These are phyloP conservation scores for Poa annua DNA, from an alignment of 176 grass and related monocot species.

Conservation along the genomic window DNA sequence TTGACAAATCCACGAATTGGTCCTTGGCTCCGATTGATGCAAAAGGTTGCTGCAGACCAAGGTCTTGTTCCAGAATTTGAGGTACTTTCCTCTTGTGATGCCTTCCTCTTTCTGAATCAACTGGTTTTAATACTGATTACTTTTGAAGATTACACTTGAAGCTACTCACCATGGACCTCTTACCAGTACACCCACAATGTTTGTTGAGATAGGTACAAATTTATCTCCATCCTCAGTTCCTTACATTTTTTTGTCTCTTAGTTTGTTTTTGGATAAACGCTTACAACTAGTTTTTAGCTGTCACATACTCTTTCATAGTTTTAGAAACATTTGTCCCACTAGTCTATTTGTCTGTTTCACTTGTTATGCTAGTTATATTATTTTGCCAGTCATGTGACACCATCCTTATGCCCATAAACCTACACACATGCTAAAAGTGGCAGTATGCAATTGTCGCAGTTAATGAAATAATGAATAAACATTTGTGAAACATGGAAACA, in stretches of 20 bases:
- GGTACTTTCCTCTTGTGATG: slow-evolving; percentile 43
- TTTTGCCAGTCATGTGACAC: background rate
- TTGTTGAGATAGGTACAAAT: slow-evolving; percentile 83
- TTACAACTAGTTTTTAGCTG: background rate
- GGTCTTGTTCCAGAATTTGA: slow-evolving; percentile 94
- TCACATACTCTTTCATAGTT: background rate
- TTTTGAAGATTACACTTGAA: slow-evolving; percentile 81
- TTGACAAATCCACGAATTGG: slow-evolving; percentile 80
- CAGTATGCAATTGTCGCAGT: background rate
- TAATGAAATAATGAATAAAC: background rate
- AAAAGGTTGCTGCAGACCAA: slow-evolving; percentile 62
- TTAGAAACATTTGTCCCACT: background rate
- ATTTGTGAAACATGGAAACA: background rate
- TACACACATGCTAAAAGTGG: background rate
- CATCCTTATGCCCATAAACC: slow-evolving; percentile 1
- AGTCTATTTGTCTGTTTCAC: background rate
- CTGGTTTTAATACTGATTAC: slow-evolving; percentile 27
- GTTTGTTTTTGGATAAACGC: background rate
- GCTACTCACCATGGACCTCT: slow-evolving; percentile 96
- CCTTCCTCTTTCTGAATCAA: background rate
- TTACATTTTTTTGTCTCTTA: background rate
- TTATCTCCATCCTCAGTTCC: slow-evolving; percentile 26
- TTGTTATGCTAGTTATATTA: background rate
- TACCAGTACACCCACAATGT: slow-evolving; percentile 80
- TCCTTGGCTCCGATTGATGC: slow-evolving; percentile 80